Evolutionary conservation across 1,284 basidiomycete species (phyloP), one percentile per base, ranked within the genome.

Genomic region (Ceratobasidium sp.): DNA sequence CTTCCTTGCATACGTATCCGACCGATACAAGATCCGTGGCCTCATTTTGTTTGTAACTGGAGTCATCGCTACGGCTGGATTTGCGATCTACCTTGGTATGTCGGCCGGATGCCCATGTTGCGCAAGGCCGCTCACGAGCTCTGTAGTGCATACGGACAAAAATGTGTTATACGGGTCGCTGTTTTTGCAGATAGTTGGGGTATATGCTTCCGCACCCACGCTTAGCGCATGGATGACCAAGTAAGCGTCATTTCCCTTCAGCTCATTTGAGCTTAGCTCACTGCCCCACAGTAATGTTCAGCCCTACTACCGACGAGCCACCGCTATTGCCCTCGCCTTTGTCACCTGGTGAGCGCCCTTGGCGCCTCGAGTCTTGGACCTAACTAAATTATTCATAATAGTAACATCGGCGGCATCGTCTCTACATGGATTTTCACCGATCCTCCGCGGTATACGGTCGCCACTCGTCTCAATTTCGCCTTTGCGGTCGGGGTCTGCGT

Each of bases 161-260:
- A 68, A 80, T 57, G 81, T 81, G 13, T 78, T 81, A 15, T 84
- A 84, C 77, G 81, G 77, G 25, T 80, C 82, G 61, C 79, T 84
- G 22, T 84, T 84, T 80, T 76, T 84, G 32, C 81, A 82, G 67
- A 81, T 84, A 77, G 81, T 81, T 29, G 83, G 83, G 29, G 81
- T 81, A 2, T 84, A 83, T 67, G 80, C 80, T 11, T 76, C 78
- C 6, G 81, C 82, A 0, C 81, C 82, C 1, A 73, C 82, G 22
- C 70, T 80, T 8, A 81, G 80, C 3, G 80, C 81, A 4, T 83
- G 82, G 82, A 82, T 82, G 81, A 80, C 79, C 69, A 73, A 79
- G 80, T 80, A 37, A 61, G 76, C 51, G 25, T 17, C 0, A 34
- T 34, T n/a, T n/a, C n/a, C n/a, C 32, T 29, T 1, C 25, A 52